Evolutionary conservation across 768 basidiomycete species (phyloP).

Genomic region (Trametes cinnabarina): DNA sequence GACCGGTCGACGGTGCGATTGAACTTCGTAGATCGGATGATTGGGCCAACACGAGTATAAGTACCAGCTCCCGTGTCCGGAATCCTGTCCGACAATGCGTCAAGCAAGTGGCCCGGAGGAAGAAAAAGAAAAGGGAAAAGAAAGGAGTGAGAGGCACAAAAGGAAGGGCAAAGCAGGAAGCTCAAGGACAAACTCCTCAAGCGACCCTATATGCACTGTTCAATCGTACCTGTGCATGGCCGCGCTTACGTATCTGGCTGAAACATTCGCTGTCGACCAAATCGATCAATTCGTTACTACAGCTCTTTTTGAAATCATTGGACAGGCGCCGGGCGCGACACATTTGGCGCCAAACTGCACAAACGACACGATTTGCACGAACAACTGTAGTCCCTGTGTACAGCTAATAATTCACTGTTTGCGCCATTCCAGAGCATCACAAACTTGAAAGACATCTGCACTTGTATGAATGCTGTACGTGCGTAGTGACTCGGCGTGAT

Average conservation of each 20-base stretch:
- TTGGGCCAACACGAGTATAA: conserved; percentile 20
- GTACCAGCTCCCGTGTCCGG: conserved; percentile 30
- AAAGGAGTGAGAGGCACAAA: conserved; percentile 4
- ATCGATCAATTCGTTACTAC: conserved; percentile 15
- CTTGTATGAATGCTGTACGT: no score
- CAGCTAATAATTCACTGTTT: no score
- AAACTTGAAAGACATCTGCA: no score
- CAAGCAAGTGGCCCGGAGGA: conserved; percentile 20
- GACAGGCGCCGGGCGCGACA: no score
- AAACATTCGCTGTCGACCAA: conserved; percentile 8
- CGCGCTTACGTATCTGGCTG: conserved; percentile 15
- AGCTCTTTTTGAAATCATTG: no score
- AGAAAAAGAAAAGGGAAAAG: conserved; percentile 1
- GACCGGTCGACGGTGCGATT: conserved; percentile 34
- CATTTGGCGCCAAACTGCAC: no score
- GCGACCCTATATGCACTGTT: background rate
- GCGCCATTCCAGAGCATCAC: no score
- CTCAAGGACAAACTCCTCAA: conserved; percentile 2
- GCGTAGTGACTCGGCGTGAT: no score
- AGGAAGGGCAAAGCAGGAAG: conserved; percentile 18
- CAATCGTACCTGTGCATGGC: conserved; percentile 6
- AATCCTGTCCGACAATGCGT: conserved; percentile 32
- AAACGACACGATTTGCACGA: no score
- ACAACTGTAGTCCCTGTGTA: no score
- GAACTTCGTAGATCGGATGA: conserved; percentile 4